These are phyloP conservation scores for Dictyophora rubrovolvata DNA, from an alignment of 768 basidiomycete genomes.

Conservation along the genomic window DNA sequence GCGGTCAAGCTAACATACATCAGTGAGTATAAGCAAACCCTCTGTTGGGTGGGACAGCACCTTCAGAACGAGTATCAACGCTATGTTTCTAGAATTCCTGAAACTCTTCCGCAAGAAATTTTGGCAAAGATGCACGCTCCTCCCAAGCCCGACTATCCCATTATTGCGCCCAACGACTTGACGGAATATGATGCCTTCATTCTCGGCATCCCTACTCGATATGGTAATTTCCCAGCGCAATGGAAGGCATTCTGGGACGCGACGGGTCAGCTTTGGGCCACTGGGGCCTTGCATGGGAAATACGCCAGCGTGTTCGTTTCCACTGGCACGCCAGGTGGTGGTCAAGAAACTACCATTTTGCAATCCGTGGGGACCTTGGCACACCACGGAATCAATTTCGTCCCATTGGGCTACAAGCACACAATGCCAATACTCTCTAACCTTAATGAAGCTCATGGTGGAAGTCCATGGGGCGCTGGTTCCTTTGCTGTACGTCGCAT, in stretches of 20 bases:
- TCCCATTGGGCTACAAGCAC: constrained; percentile 61
- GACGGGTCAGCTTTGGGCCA: constrained; percentile 57
- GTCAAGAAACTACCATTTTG: constrained; percentile 58
- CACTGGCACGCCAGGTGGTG: constrained; percentile 64
- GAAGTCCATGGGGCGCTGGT: constrained; percentile 20
- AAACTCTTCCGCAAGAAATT: constrained; percentile 66
- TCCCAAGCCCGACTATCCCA: constrained; percentile 60
- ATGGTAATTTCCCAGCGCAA: constrained; percentile 71
- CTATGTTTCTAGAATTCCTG: constrained; percentile 45
- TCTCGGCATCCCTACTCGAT: constrained; percentile 72
- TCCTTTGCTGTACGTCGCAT: constrained; percentile 4
- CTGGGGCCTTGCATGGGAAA: constrained; percentile 60
- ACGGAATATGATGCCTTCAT: constrained; percentile 59
- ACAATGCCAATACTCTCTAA: constrained; percentile 33
- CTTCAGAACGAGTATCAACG: not conserved
- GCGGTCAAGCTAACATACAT: constrained; percentile 35
- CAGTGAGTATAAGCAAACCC: constrained; percentile 27
- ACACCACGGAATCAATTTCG: constrained; percentile 66
- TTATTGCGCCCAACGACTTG: constrained; percentile 48
- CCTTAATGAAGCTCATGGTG: constrained; percentile 44
- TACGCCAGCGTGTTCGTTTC: constrained; percentile 67
- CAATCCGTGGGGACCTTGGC: constrained; percentile 43
- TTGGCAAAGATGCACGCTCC: constrained; percentile 62
- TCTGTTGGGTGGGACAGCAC: not conserved
- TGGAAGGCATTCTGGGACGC: constrained; percentile 76